A percentile compares a stretch with the other conserved stretches of the same genome.
Conservation (phyloP, 345 rosid species). For the Jatropha curcas region DNA sequence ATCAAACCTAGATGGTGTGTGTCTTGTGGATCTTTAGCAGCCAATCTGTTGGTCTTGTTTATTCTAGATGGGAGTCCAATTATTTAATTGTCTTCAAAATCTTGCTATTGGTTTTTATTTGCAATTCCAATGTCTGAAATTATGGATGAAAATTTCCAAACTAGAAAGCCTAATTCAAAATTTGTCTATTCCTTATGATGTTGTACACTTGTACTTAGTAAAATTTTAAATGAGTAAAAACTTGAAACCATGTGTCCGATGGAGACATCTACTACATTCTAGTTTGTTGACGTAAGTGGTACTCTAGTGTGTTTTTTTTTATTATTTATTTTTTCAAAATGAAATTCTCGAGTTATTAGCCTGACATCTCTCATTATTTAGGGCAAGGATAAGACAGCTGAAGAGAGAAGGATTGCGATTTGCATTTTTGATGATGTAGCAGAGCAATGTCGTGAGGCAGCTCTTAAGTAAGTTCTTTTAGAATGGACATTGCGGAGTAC, state of each 20-base stretch:
- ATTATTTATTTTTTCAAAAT: no score
- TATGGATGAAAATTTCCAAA: not conserved
- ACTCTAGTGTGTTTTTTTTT: not conserved
- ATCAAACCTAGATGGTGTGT: not conserved
- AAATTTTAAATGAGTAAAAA: not conserved
- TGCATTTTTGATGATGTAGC: constrained; percentile 99
- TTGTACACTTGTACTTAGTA: no score
- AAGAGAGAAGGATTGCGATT: constrained; percentile 98
- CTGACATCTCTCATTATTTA: constrained; percentile 32
- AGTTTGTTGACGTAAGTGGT: not conserved
- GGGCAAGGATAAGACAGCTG: constrained; percentile 99
- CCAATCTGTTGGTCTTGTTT: not conserved
- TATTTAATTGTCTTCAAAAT: not conserved
- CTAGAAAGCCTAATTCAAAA: not conserved
- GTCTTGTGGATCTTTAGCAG: not conserved
- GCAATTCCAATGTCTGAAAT: not conserved
- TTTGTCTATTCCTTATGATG: not conserved
- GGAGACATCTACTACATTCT: not conserved
- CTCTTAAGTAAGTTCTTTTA: constrained; percentile 67
- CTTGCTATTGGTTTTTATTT: not conserved
- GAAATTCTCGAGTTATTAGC: not conserved
- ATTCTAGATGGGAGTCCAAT: not conserved
- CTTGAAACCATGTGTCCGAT: not conserved
- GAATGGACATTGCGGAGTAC: not conserved
- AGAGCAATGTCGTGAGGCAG: constrained; percentile 93